Evolutionary conservation across 2,329 filamentous ascomycete genomes (phyloP).

Genomic region (Colletotrichum simmondsii): DNA sequence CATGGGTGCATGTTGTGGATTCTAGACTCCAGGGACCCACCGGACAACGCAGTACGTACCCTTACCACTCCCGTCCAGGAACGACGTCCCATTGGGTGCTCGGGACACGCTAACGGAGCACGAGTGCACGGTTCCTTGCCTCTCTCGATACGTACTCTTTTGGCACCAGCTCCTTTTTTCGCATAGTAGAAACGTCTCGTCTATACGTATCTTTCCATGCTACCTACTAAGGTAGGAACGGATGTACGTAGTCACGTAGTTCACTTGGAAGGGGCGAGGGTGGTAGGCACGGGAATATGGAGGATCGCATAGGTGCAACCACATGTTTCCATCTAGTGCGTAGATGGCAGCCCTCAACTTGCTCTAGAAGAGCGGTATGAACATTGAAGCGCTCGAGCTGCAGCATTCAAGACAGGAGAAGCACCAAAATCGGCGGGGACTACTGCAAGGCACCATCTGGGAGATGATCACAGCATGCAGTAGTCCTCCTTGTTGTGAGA

Average conservation of each 20-base stretch:
- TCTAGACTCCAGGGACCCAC: constrained; percentile 1
- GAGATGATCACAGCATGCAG: constrained; percentile 21
- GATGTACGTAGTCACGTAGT: neutral
- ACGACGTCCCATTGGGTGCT: constrained; percentile 11
- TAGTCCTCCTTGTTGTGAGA: neutral
- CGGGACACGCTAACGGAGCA: constrained; percentile 14
- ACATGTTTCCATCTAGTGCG: constrained; percentile 13
- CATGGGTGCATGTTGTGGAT: constrained; percentile 5
- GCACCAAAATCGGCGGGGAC: constrained; percentile 23
- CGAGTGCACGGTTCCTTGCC: constrained; percentile 2
- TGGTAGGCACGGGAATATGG: constrained; percentile 6
- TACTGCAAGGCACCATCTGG: constrained; percentile 35
- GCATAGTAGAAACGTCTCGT: neutral
- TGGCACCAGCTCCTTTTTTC: neutral
- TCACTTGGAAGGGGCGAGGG: constrained; percentile 13
- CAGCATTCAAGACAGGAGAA: constrained; percentile 33
- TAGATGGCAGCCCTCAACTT: neutral
- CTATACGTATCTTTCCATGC: neutral
- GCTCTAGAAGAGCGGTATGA: constrained; percentile 11
- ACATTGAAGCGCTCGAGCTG: constrained; percentile 25
- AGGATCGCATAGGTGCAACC: constrained; percentile 21
- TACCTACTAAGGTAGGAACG: neutral
- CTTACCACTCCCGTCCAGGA: constrained; percentile 9
- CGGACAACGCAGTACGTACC: constrained; percentile 16
- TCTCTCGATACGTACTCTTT: constrained; percentile 4